phyloP scores from a whole-genome alignment of 495 filamentous ascomycete species.

The Xylaria venustula region DNA sequence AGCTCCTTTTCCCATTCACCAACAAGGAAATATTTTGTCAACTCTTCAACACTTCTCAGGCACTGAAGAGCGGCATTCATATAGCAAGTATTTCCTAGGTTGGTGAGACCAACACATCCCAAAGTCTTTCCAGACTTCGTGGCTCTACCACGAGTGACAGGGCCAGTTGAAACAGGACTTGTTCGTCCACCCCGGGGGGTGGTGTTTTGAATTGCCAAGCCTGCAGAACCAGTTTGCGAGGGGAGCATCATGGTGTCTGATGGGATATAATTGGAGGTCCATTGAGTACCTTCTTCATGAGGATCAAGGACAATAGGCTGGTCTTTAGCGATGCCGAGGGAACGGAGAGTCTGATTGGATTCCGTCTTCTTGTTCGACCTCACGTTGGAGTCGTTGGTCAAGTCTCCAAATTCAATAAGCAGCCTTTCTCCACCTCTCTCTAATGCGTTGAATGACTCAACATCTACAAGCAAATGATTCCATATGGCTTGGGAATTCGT shows the following conservation, averaged over 20 bases:
- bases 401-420: constrained; percentile 64
- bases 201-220: constrained; percentile 28
- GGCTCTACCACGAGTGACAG: constrained; percentile 64
- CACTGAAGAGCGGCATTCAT: constrained; percentile 98
- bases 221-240: constrained; percentile 26
- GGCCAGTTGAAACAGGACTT: constrained; percentile 58
- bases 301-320: constrained; percentile 38
- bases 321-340: constrained; percentile 31
- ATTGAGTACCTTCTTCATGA: constrained; percentile 28
- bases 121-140: constrained; percentile 57
- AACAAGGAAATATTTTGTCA: constrained; percentile 85
- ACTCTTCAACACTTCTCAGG: constrained; percentile 83
- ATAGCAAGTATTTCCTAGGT: constrained; percentile 96
- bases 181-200: constrained; percentile 54
- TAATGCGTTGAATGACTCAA: constrained; percentile 66
- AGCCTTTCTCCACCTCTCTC: constrained; percentile 68
- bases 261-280: constrained; percentile 25
- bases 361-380: constrained; percentile 57
- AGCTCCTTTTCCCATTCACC: constrained; percentile 72
- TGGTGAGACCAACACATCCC: constrained; percentile 79
- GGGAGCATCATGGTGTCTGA: constrained; percentile 19
- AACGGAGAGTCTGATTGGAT: constrained; percentile 22
- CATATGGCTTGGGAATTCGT: constrained; percentile 49
- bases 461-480: constrained; percentile 68
- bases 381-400: constrained; percentile 76